Evolutionary conservation across 73 alveolate species (phyloP).

Genomic region (Breviolum minutum): DNA sequence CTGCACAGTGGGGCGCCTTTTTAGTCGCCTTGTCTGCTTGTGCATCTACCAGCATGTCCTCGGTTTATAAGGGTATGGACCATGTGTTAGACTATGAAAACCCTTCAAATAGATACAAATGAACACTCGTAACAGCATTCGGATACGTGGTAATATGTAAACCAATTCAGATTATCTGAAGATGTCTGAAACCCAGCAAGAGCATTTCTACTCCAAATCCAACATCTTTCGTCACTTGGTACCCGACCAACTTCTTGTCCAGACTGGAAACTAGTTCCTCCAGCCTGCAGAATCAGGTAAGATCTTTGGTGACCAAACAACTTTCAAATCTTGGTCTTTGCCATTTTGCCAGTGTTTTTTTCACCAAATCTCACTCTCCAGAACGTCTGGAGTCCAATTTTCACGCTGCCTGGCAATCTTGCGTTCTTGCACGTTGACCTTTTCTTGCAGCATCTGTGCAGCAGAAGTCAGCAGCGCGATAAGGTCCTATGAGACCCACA

Average conservation of each 20-base stretch:
- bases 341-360: too few relatives aligned
- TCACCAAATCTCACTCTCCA: neutral
- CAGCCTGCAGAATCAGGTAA: constrained; percentile 6
- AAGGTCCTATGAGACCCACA: constrained; percentile 12
- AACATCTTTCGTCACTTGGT: neutral
- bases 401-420: constrained; percentile 1
- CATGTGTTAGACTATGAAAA: too few relatives aligned
- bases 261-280: constrained; percentile 26
- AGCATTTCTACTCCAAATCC: neutral
- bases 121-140: too few relatives aligned
- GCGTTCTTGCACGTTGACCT: constrained; percentile 63
- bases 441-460: constrained; percentile 91
- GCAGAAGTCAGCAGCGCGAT: constrained; percentile 92
- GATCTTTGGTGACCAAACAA: neutral
- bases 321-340: neutral
- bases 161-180: too few relatives aligned
- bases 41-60: constrained; percentile 24
- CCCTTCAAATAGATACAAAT: too few relatives aligned
- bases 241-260: constrained; percentile 21
- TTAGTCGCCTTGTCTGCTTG: constrained; percentile 6
- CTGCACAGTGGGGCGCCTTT: too few relatives aligned
- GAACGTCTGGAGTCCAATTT: neutral
- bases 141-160: too few relatives aligned
- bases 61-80: neutral
- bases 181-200: neutral